These are phyloP conservation scores for Sphagnum fallax DNA, from an alignment of 228 moss, liverwort and hornwort genomes.

Conservation along the genomic window DNA sequence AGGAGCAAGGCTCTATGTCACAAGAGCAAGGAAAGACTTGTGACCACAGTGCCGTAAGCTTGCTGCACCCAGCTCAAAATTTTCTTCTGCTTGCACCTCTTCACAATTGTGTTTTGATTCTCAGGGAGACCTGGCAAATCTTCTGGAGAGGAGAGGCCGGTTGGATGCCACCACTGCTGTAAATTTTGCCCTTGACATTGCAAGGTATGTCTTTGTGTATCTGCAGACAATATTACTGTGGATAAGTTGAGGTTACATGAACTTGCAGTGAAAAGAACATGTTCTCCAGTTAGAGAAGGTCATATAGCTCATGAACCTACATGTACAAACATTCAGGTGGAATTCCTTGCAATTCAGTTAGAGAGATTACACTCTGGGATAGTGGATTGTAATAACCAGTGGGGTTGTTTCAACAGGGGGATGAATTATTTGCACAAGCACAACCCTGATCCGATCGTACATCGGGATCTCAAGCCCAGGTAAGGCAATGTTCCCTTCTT, in stretches of 20 bases:
- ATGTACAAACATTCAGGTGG: too few species aligned
- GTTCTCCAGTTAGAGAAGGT: too few species aligned
- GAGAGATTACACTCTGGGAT: too few species aligned
- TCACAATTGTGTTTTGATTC: background rate
- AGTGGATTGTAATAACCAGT: too few species aligned
- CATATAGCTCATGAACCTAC: too few species aligned
- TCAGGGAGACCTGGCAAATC: constrained; percentile 53
- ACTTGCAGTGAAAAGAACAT: background rate
- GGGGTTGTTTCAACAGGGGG: constrained; percentile 18
- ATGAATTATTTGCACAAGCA: constrained; percentile 61
- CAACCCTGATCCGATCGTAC: constrained; percentile 47
- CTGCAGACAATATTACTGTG: background rate
- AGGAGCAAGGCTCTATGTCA: too few species aligned
- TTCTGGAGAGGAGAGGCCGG: constrained; percentile 28
- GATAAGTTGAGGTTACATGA: background rate
- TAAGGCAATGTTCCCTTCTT: background rate
- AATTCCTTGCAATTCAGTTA: too few species aligned
- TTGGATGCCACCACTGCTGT: constrained; percentile 38
- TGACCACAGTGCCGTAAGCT: too few species aligned
- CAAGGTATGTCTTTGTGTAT: constrained; percentile 16
- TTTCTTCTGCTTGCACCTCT: background rate
- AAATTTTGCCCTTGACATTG: constrained; percentile 54
- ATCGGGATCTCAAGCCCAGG: constrained; percentile 64
- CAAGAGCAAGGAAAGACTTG: too few species aligned
- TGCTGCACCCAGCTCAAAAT: background rate